phyloP scores from a whole-genome alignment of 2,329 filamentous ascomycete species.

The Pestalotiopsis sp. region DNA sequence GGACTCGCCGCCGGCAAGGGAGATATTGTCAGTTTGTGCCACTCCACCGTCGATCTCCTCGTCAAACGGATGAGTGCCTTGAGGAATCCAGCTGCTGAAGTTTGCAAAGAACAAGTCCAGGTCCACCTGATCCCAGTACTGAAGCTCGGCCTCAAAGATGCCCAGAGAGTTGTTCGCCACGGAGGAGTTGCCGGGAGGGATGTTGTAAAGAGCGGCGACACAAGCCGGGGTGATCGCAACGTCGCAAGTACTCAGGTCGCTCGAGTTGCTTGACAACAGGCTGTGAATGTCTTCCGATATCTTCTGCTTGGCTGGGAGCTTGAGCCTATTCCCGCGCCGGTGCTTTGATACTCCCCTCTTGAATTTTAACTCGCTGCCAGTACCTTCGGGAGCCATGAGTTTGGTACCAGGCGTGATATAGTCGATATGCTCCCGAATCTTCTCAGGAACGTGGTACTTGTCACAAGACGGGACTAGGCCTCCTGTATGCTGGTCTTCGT shows the following conservation, averaged over 20 bases:
- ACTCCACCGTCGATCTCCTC: constrained; percentile 32
- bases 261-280: background rate
- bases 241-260: constrained; percentile 11
- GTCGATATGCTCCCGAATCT: constrained; percentile 42
- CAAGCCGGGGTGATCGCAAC: constrained; percentile 13
- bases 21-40: constrained; percentile 16
- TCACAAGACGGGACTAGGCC: constrained; percentile 27
- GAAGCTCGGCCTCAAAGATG: constrained; percentile 35
- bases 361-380: constrained; percentile 6
- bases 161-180: constrained; percentile 20
- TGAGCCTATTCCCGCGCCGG: background rate
- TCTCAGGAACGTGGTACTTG: constrained; percentile 41
- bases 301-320: constrained; percentile 3
- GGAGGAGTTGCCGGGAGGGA: constrained; percentile 15
- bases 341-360: background rate
- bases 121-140: constrained; percentile 30
- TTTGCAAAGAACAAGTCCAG: constrained; percentile 30
- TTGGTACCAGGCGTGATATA: constrained; percentile 50
- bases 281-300: background rate
- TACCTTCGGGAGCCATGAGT: constrained; percentile 25
- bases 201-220: constrained; percentile 17
- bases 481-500: constrained; percentile 26
- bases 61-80: constrained; percentile 31
- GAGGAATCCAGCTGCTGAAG: constrained; percentile 23
- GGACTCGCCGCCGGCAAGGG: constrained; percentile 30